Evolutionary conservation across 805 yeast genomes (phyloP), one percentile per base, ranked within the genome.

Genomic region (Yamadazyma kitorensis): DNA sequence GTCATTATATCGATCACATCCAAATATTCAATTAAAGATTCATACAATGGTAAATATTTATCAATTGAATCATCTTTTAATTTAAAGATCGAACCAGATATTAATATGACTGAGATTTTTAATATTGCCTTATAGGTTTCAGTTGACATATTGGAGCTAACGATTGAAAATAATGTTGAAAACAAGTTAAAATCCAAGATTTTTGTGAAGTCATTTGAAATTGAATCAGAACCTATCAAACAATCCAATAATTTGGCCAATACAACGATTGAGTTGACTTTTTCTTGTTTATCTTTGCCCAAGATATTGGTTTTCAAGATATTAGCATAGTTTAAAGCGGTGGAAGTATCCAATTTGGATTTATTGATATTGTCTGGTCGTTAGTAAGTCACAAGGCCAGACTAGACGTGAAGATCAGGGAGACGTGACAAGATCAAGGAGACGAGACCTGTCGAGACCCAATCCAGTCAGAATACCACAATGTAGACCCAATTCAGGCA

Each of bases 231-330:
- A n/a, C 61, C 55, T 7, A 55, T 45, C 8, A 64, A 47, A 33
- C 63, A 62, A 27, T 75, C 80, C 27, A 77, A 53, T 17, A 74
- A 57, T 42, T 69, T 74, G 20, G 80, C 74, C 19, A 80, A 54
- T 4, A 77, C 76, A 2, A 72, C 71, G 7, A 78, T 70, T 2
- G 76, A 64, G 51, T 73, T 76, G 30, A 72, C 67, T 41, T 68
- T 66, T 37, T 75, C 81, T 31, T 70, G 68, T 35, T 70, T 70
- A 16, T 69, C 74, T 31, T 59, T 58, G 10, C 74, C 73, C 37
- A 69, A 46, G 20, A 75, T 68, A 28, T 70, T 67, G 9, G 53
- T 30, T 38, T 62, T 64, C 26, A 77, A 56, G 16, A 60, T 59
- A 17, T 48, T 34, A 24, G 67, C 62, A 44, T 63, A 67, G 27